phyloP scores from a whole-genome alignment of 148 eudicot genomes.

The Rhododendron ferrugineum region DNA sequence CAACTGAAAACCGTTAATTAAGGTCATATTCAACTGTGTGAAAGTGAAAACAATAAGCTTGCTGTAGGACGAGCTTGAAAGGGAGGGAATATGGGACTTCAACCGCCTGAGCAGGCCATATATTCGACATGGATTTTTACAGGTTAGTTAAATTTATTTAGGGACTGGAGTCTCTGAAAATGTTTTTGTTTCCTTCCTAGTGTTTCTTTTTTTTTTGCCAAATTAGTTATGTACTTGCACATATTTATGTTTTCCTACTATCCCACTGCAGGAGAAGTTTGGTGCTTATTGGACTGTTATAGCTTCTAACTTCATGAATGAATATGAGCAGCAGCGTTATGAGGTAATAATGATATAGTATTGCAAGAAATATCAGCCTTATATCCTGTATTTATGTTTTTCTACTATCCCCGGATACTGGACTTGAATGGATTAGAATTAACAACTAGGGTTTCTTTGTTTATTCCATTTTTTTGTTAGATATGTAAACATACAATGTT shows the following conservation, averaged over 20 bases:
- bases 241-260: background rate
- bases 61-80: conserved; percentile 92
- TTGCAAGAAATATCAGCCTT: background rate
- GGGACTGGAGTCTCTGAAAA: background rate
- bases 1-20: background rate
- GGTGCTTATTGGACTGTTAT: conserved; percentile 74
- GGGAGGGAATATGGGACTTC: conserved; percentile 93
- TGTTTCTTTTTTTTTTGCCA: background rate
- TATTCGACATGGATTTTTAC: conserved; percentile 59
- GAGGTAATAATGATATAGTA: conserved; percentile 41
- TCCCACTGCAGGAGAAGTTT: conserved; percentile 67
- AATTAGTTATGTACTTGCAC: background rate
- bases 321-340: conserved; percentile 57
- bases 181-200: background rate
- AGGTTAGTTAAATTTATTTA: conserved; percentile 36
- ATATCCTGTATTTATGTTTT: background rate
- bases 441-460: background rate
- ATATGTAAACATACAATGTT: background rate
- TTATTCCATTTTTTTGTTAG: background rate
- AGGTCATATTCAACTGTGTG: conserved; percentile 4
- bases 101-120: conserved; percentile 81
- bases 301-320: conserved; percentile 68
- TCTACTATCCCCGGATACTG: background rate
- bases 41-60: conserved; percentile 5
- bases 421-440: background rate